Evolutionary conservation across 768 basidiomycete genomes (phyloP).

Genomic region (Psilocybe tampanensis): DNA sequence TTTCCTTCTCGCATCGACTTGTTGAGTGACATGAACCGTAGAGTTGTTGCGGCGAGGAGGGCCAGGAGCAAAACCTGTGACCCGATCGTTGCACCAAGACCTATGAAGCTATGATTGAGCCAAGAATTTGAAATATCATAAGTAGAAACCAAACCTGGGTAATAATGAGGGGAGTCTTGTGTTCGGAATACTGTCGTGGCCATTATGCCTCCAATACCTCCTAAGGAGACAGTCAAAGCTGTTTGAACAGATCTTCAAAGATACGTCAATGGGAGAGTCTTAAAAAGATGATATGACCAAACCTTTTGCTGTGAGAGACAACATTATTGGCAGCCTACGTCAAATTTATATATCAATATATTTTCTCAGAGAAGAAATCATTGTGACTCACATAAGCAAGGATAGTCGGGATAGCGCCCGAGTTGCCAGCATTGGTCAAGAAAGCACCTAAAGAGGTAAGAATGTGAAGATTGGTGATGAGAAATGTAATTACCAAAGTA

Average conservation of each 20-base stretch:
- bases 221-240: conserved; percentile 43
- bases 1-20: conserved; percentile 34
- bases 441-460: conserved; percentile 36
- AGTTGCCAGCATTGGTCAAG: conserved; percentile 44
- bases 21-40: conserved; percentile 41
- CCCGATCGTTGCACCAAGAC: conserved; percentile 42
- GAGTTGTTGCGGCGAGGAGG: conserved; percentile 32
- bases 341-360: background rate
- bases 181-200: conserved; percentile 44
- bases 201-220: conserved; percentile 45
- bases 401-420: conserved; percentile 45
- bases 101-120: conserved; percentile 19
- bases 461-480: background rate
- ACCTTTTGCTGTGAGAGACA: conserved; percentile 49
- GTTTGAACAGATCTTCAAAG: conserved; percentile 37
- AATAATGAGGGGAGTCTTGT: conserved; percentile 44
- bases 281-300: background rate
- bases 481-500: conserved; percentile 39
- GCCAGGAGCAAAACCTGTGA: conserved; percentile 41
- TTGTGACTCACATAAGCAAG: conserved; percentile 39
- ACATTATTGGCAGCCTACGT: conserved; percentile 47
- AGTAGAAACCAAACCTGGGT: conserved; percentile 35
- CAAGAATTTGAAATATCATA: background rate
- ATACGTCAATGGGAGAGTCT: background rate
- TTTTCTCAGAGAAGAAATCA: background rate